phyloP scores from a whole-genome alignment of 768 basidiomycete genomes.

The Cubamyces lactineus region DNA sequence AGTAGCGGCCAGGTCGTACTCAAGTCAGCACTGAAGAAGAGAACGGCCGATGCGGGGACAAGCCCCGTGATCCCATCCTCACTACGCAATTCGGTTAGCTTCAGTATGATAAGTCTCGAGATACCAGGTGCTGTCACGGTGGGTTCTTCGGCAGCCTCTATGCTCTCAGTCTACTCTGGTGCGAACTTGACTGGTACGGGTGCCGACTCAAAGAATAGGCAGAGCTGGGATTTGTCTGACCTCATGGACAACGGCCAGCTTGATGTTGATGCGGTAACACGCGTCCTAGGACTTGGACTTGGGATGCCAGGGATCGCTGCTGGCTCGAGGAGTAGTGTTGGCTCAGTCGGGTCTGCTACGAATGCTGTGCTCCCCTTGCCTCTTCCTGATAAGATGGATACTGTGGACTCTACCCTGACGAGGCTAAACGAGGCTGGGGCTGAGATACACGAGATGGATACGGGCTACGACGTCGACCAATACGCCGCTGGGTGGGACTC shows the following conservation, averaged over 20 bases:
- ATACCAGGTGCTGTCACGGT: neutral
- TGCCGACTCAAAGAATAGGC: neutral
- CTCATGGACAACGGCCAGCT: conserved; percentile 30
- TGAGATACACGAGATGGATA: neutral
- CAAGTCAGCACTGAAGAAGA: conserved; percentile 11
- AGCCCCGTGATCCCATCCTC: conserved; percentile 20
- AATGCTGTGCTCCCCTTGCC: neutral
- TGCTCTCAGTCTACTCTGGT: neutral
- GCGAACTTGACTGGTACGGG: neutral
- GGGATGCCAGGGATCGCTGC: conserved; percentile 5
- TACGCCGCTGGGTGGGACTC: conserved; percentile 9
- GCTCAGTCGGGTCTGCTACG: neutral
- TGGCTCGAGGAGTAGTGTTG: conserved; percentile 9
- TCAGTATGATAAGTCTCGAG: conserved; percentile 13
- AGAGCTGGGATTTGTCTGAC: conserved; percentile 30
- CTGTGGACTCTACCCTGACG: neutral
- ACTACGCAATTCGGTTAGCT: conserved; percentile 20
- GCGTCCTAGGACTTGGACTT: conserved; percentile 29
- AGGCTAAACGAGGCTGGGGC: neutral
- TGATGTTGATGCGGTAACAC: conserved; percentile 34
- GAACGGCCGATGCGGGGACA: conserved; percentile 4
- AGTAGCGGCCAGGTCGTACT: neutral
- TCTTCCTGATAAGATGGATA: neutral
- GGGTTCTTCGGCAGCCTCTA: neutral
- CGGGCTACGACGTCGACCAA: conserved; percentile 15